Evolutionary conservation across 2,329 filamentous ascomycete species (phyloP).

Genomic region (Rutstroemia sp.): DNA sequence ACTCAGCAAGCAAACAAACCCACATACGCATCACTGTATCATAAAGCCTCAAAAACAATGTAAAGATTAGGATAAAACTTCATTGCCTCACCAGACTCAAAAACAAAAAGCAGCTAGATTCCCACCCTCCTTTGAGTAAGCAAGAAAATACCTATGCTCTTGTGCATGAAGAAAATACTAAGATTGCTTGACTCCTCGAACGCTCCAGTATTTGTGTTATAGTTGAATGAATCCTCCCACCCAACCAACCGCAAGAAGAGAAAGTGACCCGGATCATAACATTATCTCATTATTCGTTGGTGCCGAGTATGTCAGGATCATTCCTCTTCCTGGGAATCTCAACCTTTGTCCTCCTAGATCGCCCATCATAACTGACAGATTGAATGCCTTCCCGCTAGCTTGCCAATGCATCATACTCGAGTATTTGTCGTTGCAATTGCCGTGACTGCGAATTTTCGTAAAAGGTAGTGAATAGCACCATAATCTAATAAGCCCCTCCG

Average conservation of each 20-base stretch:
- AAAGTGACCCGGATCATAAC: slow-evolving; percentile 11
- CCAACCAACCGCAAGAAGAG: neutral
- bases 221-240: slow-evolving; percentile 14
- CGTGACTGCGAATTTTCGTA: neutral
- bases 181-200: slow-evolving; percentile 19
- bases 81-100: neutral
- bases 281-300: slow-evolving; percentile 6
- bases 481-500: slow-evolving; percentile 48
- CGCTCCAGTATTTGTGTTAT: slow-evolving; percentile 16
- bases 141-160: slow-evolving; percentile 12
- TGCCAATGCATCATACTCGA: no score
- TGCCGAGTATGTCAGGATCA: neutral
- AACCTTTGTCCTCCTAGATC: neutral
- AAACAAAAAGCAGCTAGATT: slow-evolving; percentile 12
- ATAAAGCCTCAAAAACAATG: no score
- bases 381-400: no score
- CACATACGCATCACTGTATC: no score
- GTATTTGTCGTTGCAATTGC: no score
- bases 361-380: no score
- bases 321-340: neutral
- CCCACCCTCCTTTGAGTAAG: slow-evolving; percentile 2
- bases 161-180: slow-evolving; percentile 13
- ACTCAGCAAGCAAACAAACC: no score
- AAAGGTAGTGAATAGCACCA: neutral
- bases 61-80: neutral